A percentile compares a stretch with the other conserved stretches of the same genome.
Conservation (phyloP, 768 basidiomycete genomes). For the Trametes cinnabarina region DNA sequence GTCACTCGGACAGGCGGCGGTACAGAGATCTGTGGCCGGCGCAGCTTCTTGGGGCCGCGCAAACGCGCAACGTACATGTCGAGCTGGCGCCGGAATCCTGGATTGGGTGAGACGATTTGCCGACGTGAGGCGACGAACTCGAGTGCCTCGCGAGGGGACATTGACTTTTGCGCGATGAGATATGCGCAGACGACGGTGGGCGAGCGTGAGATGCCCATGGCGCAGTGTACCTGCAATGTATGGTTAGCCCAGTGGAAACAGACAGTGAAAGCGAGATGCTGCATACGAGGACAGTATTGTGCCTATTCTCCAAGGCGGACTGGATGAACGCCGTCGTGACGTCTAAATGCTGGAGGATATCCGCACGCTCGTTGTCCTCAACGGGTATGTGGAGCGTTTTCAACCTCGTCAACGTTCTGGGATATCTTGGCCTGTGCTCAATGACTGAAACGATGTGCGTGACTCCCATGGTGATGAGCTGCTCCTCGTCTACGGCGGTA, state of each 20-base stretch:
- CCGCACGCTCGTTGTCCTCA: constrained; percentile 37
- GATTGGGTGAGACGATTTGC: constrained; percentile 62
- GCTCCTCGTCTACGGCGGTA: constrained; percentile 49
- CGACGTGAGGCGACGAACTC: constrained; percentile 55
- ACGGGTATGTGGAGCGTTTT: constrained; percentile 52
- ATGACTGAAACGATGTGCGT: constrained; percentile 73
- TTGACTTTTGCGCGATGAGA: constrained; percentile 43
- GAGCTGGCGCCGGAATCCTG: constrained; percentile 63
- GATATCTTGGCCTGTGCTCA: constrained; percentile 48
- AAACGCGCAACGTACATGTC: constrained; percentile 31
- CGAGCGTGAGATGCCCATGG: constrained; percentile 72
- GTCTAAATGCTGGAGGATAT: constrained; percentile 48
- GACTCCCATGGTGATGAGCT: constrained; percentile 56
- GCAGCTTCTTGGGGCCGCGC: constrained; percentile 7
- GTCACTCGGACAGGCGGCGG: constrained; percentile 4
- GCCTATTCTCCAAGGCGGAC: constrained; percentile 44
- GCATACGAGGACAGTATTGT: constrained; percentile 51
- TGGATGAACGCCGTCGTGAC: constrained; percentile 52
- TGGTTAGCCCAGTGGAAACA: background rate
- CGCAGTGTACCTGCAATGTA: constrained; percentile 68
- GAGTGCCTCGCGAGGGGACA: constrained; percentile 55
- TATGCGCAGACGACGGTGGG: constrained; percentile 77
- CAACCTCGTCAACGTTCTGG: constrained; percentile 37
- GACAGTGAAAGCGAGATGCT: background rate
- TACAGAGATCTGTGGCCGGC: constrained; percentile 1